Base-by-base conservation (phyloP, 2,329 filamentous ascomycete genomes). In the Venturia pyrina region DNA sequence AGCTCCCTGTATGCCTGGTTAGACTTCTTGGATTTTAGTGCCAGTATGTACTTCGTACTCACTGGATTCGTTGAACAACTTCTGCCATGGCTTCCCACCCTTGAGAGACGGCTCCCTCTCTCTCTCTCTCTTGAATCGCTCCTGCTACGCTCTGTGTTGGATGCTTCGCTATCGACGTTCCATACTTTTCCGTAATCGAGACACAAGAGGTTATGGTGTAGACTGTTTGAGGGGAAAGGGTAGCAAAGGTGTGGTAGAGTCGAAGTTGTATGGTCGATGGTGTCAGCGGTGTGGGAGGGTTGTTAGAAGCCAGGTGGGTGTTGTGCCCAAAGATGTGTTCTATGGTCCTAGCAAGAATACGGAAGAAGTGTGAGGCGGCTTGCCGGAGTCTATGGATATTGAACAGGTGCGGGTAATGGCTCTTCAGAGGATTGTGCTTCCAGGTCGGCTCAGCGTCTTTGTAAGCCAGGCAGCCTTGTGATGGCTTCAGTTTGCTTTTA, bases 1-100 rank as follows among this genome's bases (percentile, higher is more conserved):
- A 79, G 74, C 67, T 78, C 71, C 62, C 77, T 78, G 60, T 24
- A 3, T 61, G 10, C 24, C 19, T 24, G 7, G 32, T 59, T 59
- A 59, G 32, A 59, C 28, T 15, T 8, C 53, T 15, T 37, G n/a
- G 15, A 34, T 15, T 15, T 59, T 13, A n/a, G 15, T 24, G 32
- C 32, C 19, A 19, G 15, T 32, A 59, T 59, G 53, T 15, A 19
- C 53, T 11, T 15, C 10, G 28, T 34, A 66, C 66, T 32, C n/a
- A 68, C 67, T 68, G 41, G 28, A 68, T 67, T 17, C 56, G 62
- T 50, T 46, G 50, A 19, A 68, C 40, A 32, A 68, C 63, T 40
- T 68, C 67, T n/a, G 67, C 57, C 67, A 68, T 68, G 50, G 21
- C 65, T 50, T 2, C 34, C 63, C 63, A 46, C 32, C 61, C 44